Conservation (phyloP, 371 early-diverging fungal genomes). For the Mycotypha africana region DNA sequence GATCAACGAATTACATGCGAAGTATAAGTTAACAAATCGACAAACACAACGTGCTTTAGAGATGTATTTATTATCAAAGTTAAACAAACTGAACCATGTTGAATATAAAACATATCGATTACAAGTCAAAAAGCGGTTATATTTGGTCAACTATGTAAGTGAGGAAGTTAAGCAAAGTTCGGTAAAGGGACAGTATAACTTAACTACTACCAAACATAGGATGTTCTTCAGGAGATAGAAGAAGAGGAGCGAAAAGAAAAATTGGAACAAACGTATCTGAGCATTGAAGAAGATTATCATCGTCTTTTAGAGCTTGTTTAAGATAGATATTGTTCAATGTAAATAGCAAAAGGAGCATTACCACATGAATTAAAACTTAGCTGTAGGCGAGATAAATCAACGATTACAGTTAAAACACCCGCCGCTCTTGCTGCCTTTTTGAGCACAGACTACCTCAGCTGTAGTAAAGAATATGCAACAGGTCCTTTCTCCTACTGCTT, state of each 20-base stretch:
- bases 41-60: slow-evolving; percentile 80
- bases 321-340: too few relatives aligned
- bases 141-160: slow-evolving; percentile 65
- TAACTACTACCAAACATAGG: slow-evolving; percentile 26
- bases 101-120: slow-evolving; percentile 61
- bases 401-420: too few relatives aligned
- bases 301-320: slow-evolving; percentile 50
- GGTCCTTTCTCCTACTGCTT: too few relatives aligned
- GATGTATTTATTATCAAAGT: slow-evolving; percentile 57
- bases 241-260: slow-evolving; percentile 62
- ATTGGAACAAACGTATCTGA: slow-evolving; percentile 67
- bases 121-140: slow-evolving; percentile 80
- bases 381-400: too few relatives aligned
- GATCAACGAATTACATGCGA: slow-evolving; percentile 38
- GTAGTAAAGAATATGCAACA: too few relatives aligned
- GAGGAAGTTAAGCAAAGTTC: too few relatives aligned
- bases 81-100: slow-evolving; percentile 47
- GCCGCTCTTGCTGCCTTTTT: too few relatives aligned
- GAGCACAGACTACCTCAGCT: too few relatives aligned
- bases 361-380: too few relatives aligned
- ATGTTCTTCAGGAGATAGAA: slow-evolving; percentile 60
- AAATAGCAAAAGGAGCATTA: too few relatives aligned
- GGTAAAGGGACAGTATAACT: neutral
- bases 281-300: slow-evolving; percentile 77
- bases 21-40: slow-evolving; percentile 62